Evolutionary conservation across 495 filamentous ascomycete genomes (phyloP).

Genomic region (Talaromyces wortmannii): DNA sequence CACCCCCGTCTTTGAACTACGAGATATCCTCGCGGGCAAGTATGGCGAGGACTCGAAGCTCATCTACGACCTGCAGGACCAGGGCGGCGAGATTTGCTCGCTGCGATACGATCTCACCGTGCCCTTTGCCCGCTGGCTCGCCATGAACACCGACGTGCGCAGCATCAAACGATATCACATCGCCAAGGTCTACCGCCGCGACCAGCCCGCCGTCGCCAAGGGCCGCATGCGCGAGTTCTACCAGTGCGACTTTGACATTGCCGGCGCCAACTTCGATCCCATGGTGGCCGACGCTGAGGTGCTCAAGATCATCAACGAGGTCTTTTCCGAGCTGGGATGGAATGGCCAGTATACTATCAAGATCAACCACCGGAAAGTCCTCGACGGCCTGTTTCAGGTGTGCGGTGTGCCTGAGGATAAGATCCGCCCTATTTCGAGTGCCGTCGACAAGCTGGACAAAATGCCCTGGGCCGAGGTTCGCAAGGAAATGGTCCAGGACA

Average conservation of each 20-base stretch:
- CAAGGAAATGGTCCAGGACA: constrained; percentile 89
- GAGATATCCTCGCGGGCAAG: constrained; percentile 76
- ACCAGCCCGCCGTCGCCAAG: constrained; percentile 77
- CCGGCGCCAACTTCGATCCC: constrained; percentile 70
- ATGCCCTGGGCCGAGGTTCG: constrained; percentile 82
- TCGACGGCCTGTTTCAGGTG: constrained; percentile 87
- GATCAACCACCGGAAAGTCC: constrained; percentile 90
- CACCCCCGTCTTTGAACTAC: constrained; percentile 75
- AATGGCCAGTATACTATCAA: constrained; percentile 74
- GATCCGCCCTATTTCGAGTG: constrained; percentile 78
- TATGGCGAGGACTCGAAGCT: constrained; percentile 91
- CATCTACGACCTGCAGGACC: constrained; percentile 81
- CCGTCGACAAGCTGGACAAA: constrained; percentile 96
- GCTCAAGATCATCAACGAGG: constrained; percentile 72
- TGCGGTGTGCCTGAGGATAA: constrained; percentile 84
- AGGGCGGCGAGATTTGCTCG: constrained; percentile 78
- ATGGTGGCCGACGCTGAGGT: constrained; percentile 98
- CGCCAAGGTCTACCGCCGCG: constrained; percentile 78
- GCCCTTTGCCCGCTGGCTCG: constrained; percentile 81
- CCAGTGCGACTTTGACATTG: constrained; percentile 97
- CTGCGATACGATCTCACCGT: constrained; percentile 89
- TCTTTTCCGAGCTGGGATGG: constrained; percentile 76
- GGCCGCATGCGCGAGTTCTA: constrained; percentile 96
- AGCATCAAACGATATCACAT: constrained; percentile 85
- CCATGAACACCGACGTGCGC: constrained; percentile 70